Base-by-base conservation (phyloP, 768 basidiomycete genomes). In the Agaricus subrufescens region DNA sequence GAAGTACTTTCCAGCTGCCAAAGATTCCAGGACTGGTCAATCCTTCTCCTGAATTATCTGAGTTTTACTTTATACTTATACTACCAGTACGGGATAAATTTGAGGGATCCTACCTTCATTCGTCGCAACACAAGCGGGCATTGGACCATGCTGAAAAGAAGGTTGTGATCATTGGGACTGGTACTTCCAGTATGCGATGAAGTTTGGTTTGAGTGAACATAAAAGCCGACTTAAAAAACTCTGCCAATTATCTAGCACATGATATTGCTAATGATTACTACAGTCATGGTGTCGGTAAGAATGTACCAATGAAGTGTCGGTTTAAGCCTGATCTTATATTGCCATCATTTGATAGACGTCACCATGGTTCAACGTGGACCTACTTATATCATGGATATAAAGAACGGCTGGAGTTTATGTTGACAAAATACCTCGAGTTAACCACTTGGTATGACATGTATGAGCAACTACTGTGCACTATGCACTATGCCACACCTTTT, bases 91-190 rank as follows among this genome's bases (percentile, higher is more conserved):
- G 44, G 64, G 64, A 67, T 15, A 61, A 46, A 11, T 80, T 76
- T 70, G 78, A 78, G 61, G 87, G 87, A 3, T 62, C 74, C 43
- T 59, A 75, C 1, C 43, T 79, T 1, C 87, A 89, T 64, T 83
- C 85, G 0, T 71, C 71, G 0, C 56, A 74, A 23, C 81, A 82
- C 66, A 78, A 73, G 23, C 70, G 71, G 5, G 81, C 81, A 0
- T 59, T 67, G 2, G 79, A 78, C 29, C 78, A 80, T 59, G 57
- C 68, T 4, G 85, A 84, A 3, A 87, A 87, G 72, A 86, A 82
- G 60, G 85, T 80, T 6, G 72, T 89, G 1, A 73, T 89, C 15
- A 72, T 89, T 2, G 86, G 87, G 12, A 78, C 86, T n/a, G 82
- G 83, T 42, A 85, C 80, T 26, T n/a, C 83, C 14, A 71, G 71